These are phyloP conservation scores for Sedum album DNA, from an alignment of 164 flowering plant genomes.

Conservation along the genomic window DNA sequence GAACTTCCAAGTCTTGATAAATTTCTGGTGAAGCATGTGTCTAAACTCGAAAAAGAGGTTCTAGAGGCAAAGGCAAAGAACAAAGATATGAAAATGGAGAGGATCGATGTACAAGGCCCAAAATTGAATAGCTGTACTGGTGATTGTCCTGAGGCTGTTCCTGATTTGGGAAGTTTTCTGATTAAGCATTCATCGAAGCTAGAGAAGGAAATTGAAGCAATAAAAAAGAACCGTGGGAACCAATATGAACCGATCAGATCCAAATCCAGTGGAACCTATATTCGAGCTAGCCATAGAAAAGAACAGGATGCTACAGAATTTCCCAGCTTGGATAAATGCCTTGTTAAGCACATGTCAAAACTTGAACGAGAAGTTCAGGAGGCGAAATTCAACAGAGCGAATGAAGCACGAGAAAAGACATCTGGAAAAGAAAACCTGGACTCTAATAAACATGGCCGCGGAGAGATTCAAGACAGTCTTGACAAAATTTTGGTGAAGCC, in stretches of 20 bases:
- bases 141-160: conserved; percentile 11
- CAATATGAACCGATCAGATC: conserved; percentile 8
- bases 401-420: conserved; percentile 12
- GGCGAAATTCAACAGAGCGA: conserved; percentile 32
- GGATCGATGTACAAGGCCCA: conserved; percentile 12
- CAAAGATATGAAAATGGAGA: conserved; percentile 21
- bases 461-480: conserved; percentile 24
- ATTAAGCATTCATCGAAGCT: conserved; percentile 54
- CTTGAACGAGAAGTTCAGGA: conserved; percentile 56
- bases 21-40: conserved; percentile 72
- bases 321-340: conserved; percentile 44
- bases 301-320: conserved; percentile 21
- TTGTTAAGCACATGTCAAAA: conserved; percentile 51
- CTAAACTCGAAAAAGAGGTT: conserved; percentile 79
- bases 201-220: conserved; percentile 48
- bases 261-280: conserved; percentile 8
- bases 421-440: conserved; percentile 54
- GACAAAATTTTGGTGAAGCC: conserved; percentile 44
- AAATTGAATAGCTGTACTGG: conserved; percentile 8
- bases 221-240: conserved; percentile 13
- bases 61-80: conserved; percentile 57
- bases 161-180: conserved; percentile 51
- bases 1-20: conserved; percentile 75
- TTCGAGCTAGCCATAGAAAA: conserved; percentile 2
- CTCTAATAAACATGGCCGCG: conserved; percentile 19